phyloP scores from a whole-genome alignment of 2,329 filamentous ascomycete genomes.

The Biscogniauxia sp. region DNA sequence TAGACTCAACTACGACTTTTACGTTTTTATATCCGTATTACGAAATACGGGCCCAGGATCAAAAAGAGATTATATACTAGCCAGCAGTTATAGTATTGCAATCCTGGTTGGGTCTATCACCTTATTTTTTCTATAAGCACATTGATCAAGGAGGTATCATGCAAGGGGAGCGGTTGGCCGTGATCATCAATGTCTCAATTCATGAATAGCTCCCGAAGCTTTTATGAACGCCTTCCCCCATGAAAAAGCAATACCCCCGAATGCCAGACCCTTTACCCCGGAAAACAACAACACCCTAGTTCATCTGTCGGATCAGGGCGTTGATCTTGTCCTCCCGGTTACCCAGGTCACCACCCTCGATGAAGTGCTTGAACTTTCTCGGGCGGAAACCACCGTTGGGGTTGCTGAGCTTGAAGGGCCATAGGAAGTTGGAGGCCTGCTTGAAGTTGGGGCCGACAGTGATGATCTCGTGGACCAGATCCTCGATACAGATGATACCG shows the following conservation, averaged over 20 bases:
- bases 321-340: constrained; percentile 99
- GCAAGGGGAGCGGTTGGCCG: constrained; percentile 18
- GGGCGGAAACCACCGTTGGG: constrained; percentile 93
- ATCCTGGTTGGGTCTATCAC: neutral
- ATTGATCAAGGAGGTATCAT: neutral
- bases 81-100: neutral
- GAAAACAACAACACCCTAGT: constrained; percentile 56
- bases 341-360: constrained; percentile 96
- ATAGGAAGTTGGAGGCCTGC: constrained; percentile 98
- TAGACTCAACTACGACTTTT: no score
- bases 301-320: constrained; percentile 94
- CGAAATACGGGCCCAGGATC: no score
- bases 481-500: constrained; percentile 99
- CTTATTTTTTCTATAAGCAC: neutral
- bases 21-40: no score
- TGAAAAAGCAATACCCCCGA: constrained; percentile 34
- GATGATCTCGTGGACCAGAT: constrained; percentile 98
- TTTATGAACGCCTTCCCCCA: constrained; percentile 35
- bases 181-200: constrained; percentile 35
- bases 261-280: constrained; percentile 31
- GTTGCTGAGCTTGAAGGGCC: constrained; percentile 99
- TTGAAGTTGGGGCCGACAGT: constrained; percentile 99
- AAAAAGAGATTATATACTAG: no score
- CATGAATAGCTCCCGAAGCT: constrained; percentile 34
- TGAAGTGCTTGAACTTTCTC: constrained; percentile 98